These are phyloP conservation scores for Physaria fendleri DNA, from an alignment of 345 rosid genomes.

Conservation along the genomic window DNA sequence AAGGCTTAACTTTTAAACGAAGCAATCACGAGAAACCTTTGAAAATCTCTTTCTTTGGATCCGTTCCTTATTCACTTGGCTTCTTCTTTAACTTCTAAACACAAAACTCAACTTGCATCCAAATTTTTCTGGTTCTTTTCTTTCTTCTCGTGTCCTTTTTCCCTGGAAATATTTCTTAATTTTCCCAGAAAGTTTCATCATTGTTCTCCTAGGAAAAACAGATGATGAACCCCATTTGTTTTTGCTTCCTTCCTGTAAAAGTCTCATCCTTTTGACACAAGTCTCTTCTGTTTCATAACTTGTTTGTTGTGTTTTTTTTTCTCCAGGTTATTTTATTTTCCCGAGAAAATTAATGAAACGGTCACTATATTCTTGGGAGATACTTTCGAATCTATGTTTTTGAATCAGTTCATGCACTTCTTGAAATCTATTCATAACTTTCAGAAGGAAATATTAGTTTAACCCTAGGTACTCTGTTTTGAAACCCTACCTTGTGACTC, in stretches of 20 bases:
- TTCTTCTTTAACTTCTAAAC: slow-evolving; percentile 32
- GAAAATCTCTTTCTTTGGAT: slow-evolving; percentile 51
- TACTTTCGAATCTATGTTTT: slow-evolving; percentile 61
- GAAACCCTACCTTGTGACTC: slow-evolving; percentile 11
- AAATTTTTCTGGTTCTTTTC: slow-evolving; percentile 30
- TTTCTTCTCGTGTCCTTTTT: slow-evolving; percentile 27
- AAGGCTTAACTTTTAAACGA: slow-evolving; percentile 44
- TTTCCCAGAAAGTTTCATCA: slow-evolving; percentile 26
- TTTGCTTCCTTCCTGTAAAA: slow-evolving; percentile 21
- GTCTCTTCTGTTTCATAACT: too few species aligned
- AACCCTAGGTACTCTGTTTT: slow-evolving; percentile 15
- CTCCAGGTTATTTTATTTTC: slow-evolving; percentile 14
- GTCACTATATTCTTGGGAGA: slow-evolving; percentile 26
- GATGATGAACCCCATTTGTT: slow-evolving; percentile 32
- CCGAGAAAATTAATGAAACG: slow-evolving; percentile 48
- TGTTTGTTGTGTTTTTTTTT: neutral
- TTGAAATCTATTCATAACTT: slow-evolving; percentile 87
- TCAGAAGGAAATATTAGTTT: slow-evolving; percentile 57
- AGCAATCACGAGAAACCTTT: slow-evolving; percentile 86
- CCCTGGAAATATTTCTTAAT: slow-evolving; percentile 7
- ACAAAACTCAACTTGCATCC: slow-evolving; percentile 34
- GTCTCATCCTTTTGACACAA: slow-evolving; percentile 24
- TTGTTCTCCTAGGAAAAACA: slow-evolving; percentile 2
- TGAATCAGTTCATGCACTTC: slow-evolving; percentile 97
- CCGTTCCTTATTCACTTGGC: slow-evolving; percentile 43